These are phyloP conservation scores for Pistacia vera DNA, from an alignment of 345 rosid species.

Conservation along the genomic window DNA sequence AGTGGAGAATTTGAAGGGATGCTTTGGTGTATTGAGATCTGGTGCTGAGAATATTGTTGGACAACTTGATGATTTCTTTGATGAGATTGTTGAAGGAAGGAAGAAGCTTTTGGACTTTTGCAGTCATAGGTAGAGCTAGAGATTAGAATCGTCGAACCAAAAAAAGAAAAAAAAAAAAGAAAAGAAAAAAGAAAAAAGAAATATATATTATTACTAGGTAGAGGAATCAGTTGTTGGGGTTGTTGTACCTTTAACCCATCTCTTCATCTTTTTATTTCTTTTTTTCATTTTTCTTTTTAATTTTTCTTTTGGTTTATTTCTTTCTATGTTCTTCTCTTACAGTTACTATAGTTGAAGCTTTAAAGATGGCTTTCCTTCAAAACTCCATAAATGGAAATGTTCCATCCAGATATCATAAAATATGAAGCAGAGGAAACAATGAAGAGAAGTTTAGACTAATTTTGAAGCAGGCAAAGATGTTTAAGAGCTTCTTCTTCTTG, in stretches of 20 bases:
- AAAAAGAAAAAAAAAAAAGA: background rate
- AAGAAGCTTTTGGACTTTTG: constrained; percentile 94
- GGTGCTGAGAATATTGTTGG: constrained; percentile 72
- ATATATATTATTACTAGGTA: constrained; percentile 9
- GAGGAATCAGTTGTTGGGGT: constrained; percentile 41
- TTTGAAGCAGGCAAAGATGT: background rate
- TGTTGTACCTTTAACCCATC: constrained; percentile 36
- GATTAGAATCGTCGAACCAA: constrained; percentile 20
- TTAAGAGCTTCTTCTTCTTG: constrained; percentile 7
- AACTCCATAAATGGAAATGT: constrained; percentile 12
- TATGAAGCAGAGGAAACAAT: background rate
- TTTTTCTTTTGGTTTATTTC: background rate
- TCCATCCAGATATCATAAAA: background rate
- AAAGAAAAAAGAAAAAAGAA: background rate
- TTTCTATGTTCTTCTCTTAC: constrained; percentile 9
- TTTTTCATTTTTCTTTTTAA: background rate
- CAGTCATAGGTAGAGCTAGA: constrained; percentile 60
- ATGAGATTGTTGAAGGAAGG: constrained; percentile 98
- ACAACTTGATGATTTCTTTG: constrained; percentile 93
- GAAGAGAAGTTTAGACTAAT: background rate
- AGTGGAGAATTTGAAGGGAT: constrained; percentile 63
- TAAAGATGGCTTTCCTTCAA: constrained; percentile 8
- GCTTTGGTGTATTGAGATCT: constrained; percentile 67
- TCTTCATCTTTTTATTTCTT: background rate
- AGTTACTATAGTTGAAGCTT: constrained; percentile 11